phyloP scores from a whole-genome alignment of 2,329 filamentous ascomycete species.

The Botrytis elliptica region DNA sequence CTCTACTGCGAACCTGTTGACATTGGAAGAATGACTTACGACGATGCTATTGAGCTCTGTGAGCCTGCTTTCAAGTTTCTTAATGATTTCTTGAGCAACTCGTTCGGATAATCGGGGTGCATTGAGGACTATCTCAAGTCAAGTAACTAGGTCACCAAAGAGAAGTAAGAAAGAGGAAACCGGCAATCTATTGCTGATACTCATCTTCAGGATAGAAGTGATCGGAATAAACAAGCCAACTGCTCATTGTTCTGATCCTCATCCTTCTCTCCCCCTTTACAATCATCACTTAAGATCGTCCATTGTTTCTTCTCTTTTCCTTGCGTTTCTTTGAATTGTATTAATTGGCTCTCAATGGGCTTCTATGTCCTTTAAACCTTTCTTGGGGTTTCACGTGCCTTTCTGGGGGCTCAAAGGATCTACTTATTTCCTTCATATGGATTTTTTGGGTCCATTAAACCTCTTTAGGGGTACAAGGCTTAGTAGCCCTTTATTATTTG shows the following conservation, averaged over 20 bases:
- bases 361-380: no score
- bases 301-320: neutral
- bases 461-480: no score
- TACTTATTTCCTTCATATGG: no score
- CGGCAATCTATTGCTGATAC: neutral
- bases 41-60: neutral
- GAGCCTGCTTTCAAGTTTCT: neutral
- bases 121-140: neutral
- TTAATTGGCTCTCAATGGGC: neutral
- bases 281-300: neutral
- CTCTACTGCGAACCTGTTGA: neutral
- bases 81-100: neutral
- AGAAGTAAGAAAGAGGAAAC: neutral
- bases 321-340: neutral
- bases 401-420: no score
- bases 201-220: neutral
- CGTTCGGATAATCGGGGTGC: neutral
- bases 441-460: no score
- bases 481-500: no score
- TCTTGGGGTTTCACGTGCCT: no score
- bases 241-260: neutral
- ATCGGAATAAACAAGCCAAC: neutral
- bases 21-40: neutral
- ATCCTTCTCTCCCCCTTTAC: neutral
- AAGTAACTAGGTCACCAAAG: neutral